Evolutionary conservation across 495 filamentous ascomycete species (phyloP), one percentile per base, ranked within the genome.

Genomic region (Cetradonia linearis): DNA sequence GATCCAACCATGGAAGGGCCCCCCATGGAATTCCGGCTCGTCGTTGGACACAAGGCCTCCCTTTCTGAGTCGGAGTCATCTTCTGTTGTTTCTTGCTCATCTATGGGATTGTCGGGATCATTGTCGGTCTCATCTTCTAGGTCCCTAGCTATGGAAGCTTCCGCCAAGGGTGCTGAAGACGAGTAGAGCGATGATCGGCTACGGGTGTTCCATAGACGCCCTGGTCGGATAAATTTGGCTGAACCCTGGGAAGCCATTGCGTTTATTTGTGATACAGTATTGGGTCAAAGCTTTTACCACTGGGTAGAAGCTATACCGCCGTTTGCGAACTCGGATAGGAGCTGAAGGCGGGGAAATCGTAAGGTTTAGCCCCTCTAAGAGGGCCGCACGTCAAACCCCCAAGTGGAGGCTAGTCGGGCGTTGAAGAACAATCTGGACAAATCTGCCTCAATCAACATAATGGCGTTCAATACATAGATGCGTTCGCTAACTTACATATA

Each of bases 91-190:
- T 69, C 66, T 37, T 60, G 56, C 6, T 63, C 74, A 23, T 74
- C 63, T 37, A 62, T 61, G 34, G 65, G 70, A 20, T 77, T 78
- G 49, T 81, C 81, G 23, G 83, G 76, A 52, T 67, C 71, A 44
- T 67, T 56, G 36, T 55, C 72, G 16, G 70, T 74, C 70, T 65
- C 79, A 27, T 82, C 81, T 11, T 81, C 81, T 3, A 90, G 66
- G 68, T 93, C 88, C 30, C 81, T 79, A 1, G 85, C 85, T 68
- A 92, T 80, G 25, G 84, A 79, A 33, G 82, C 78, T 59, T 85
- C 80, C 1, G 86, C 87, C 46, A 88, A 75, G 13, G 85, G 83
- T 9, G 84, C 53, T n/a, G 62, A 55, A 3, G 56, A 52, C 30
- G 38, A 46, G 33, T 55, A 55, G 14, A 56, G 36, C 25, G 62